Evolutionary conservation across 306 rosid species (phyloP).

Genomic region (Vigna hirtella): DNA sequence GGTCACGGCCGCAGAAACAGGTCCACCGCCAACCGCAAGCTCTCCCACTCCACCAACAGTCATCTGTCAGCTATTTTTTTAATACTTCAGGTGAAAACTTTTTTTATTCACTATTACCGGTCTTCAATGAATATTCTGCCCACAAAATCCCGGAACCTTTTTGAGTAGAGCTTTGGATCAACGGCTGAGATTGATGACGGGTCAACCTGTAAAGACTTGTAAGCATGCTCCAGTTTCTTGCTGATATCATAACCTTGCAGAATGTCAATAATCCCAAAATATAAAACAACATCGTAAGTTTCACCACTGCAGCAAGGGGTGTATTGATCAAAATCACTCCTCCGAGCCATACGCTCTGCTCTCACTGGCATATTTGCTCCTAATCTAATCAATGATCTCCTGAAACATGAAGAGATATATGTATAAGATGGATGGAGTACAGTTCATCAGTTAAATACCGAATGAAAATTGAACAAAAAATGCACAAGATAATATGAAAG

Average conservation of each 20-base stretch:
- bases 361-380: constrained; percentile 99
- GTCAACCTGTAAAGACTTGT: constrained; percentile 89
- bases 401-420: constrained; percentile 46
- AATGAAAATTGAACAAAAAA: not conserved
- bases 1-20: constrained; percentile 17
- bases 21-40: constrained; percentile 33
- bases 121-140: constrained; percentile 85
- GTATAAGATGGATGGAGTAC: constrained; percentile 6
- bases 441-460: not conserved
- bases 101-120: constrained; percentile 48
- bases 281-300: constrained; percentile 72
- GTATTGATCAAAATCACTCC: constrained; percentile 88
- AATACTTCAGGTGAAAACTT: constrained; percentile 20
- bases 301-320: constrained; percentile 78
- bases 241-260: constrained; percentile 93
- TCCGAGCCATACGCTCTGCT: constrained; percentile 86
- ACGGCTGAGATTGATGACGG: constrained; percentile 94
- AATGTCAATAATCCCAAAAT: constrained; percentile 94
- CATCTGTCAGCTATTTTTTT: constrained; percentile 18
- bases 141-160: constrained; percentile 88
- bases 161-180: constrained; percentile 95
- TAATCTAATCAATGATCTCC: constrained; percentile 85
- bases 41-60: constrained; percentile 1
- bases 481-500: not conserved
- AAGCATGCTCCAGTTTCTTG: constrained; percentile 96